phyloP scores from a whole-genome alignment of 2,329 filamentous ascomycete genomes.

The Epichloe baconii region DNA sequence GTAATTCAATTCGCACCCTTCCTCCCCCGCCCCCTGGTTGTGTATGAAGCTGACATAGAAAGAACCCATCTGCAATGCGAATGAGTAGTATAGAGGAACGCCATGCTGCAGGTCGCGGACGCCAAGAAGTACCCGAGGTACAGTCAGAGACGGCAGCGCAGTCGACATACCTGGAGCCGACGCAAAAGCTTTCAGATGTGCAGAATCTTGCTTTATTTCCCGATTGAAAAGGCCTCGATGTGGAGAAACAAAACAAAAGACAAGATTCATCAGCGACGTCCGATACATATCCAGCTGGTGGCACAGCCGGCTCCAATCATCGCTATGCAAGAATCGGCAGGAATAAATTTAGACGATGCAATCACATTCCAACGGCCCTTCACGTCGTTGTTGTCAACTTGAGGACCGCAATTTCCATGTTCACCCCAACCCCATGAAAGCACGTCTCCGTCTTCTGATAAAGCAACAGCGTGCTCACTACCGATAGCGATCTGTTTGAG shows the following conservation, averaged over 20 bases:
- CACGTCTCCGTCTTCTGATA: constrained; percentile 52
- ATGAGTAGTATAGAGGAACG: constrained; percentile 25
- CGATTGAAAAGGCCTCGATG: constrained; percentile 13
- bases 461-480: constrained; percentile 76
- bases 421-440: constrained; percentile 94
- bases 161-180: constrained; percentile 45
- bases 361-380: constrained; percentile 58
- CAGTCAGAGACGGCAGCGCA: constrained; percentile 10
- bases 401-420: constrained; percentile 85
- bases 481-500: constrained; percentile 60
- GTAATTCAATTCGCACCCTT: constrained; percentile 28
- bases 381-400: constrained; percentile 50
- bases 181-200: constrained; percentile 60
- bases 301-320: constrained; percentile 75
- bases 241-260: neutral
- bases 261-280: constrained; percentile 3
- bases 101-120: constrained; percentile 10
- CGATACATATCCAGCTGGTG: constrained; percentile 64
- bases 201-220: constrained; percentile 31
- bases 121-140: constrained; percentile 10
- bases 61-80: constrained; percentile 32
- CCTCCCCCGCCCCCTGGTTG: neutral
- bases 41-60: constrained; percentile 16
- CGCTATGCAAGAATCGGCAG: constrained; percentile 37
- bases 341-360: constrained; percentile 41